phyloP scores from a whole-genome alignment of 148 eudicot species.

The Spergularia bocconei region DNA sequence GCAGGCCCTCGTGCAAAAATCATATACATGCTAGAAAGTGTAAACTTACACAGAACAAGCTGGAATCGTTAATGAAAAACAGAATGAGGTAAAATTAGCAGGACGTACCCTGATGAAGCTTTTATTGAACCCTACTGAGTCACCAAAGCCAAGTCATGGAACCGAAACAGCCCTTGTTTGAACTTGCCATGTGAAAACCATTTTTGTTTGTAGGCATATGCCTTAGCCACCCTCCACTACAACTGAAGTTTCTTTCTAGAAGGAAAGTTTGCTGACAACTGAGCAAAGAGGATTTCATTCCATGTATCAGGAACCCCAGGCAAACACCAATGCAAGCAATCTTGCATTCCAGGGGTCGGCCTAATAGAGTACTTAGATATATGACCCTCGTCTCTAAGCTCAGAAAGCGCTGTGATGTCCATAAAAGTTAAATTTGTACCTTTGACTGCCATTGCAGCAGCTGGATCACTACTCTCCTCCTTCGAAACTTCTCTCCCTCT shows the following conservation, averaged over 20 bases:
- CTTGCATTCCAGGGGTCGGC: conserved; percentile 48
- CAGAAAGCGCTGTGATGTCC: conserved; percentile 64
- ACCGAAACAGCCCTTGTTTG: background rate
- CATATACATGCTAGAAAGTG: too few relatives aligned
- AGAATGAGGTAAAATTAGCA: background rate
- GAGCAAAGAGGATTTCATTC: conserved; percentile 67
- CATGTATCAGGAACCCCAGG: conserved; percentile 79
- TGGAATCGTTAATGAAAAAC: too few relatives aligned
- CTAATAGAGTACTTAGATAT: conserved; percentile 58
- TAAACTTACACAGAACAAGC: background rate
- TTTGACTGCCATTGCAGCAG: conserved; percentile 47
- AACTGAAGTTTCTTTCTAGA: conserved; percentile 2
- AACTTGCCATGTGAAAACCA: too few relatives aligned
- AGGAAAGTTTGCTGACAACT: conserved; percentile 24
- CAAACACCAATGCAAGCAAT: conserved; percentile 82
- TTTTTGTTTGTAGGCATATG: too few relatives aligned
- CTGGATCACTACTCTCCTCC: conserved; percentile 43
- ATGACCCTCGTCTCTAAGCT: conserved; percentile 74
- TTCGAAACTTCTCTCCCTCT: conserved; percentile 46
- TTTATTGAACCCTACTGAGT: background rate
- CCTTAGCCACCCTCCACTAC: background rate
- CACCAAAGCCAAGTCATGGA: background rate
- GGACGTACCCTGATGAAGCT: background rate
- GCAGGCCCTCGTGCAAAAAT: too few relatives aligned
- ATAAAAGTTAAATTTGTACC: conserved; percentile 53